phyloP scores from a whole-genome alignment of 2,329 filamentous ascomycete species.

The Colletotrichum chlorophyti region DNA sequence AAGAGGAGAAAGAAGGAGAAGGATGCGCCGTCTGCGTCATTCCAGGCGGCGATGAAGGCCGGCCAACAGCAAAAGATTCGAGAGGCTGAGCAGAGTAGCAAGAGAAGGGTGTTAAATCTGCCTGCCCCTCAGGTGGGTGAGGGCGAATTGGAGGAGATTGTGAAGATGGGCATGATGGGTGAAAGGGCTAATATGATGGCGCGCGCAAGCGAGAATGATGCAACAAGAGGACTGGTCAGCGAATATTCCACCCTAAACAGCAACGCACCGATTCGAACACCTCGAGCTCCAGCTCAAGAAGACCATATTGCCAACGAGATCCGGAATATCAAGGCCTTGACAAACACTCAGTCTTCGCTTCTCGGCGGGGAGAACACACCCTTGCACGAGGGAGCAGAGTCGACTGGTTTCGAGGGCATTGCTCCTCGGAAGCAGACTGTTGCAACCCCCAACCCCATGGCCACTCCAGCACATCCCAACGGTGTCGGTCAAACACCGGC shows the following conservation, averaged over 20 bases:
- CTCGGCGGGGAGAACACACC: slow-evolving; percentile 94
- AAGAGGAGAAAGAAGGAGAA: slow-evolving; percentile 90
- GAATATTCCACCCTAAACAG: slow-evolving; percentile 85
- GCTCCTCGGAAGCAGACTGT: slow-evolving; percentile 81
- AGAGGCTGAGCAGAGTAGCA: slow-evolving; percentile 96
- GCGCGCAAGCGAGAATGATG: slow-evolving; percentile 80
- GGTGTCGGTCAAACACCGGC: slow-evolving; percentile 73
- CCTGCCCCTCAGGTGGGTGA: slow-evolving; percentile 93
- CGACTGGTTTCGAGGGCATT: slow-evolving; percentile 87
- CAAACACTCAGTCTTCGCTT: slow-evolving; percentile 91
- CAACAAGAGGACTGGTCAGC: slow-evolving; percentile 84
- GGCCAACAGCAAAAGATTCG: slow-evolving; percentile 93
- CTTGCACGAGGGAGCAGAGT: slow-evolving; percentile 79
- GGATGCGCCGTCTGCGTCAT: slow-evolving; percentile 76
- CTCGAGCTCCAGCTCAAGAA: slow-evolving; percentile 88
- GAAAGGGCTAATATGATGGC: slow-evolving; percentile 82
- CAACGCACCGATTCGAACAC: slow-evolving; percentile 88
- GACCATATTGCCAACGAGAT: slow-evolving; percentile 98
- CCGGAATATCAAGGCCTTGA: slow-evolving; percentile 88
- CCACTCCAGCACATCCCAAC: slow-evolving; percentile 77
- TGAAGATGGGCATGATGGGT: slow-evolving; percentile 97
- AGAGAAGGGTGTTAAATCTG: slow-evolving; percentile 81
- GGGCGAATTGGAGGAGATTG: slow-evolving; percentile 92
- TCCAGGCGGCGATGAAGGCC: slow-evolving; percentile 88
- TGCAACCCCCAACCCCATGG: slow-evolving; percentile 94